A percentile compares a stretch with the other conserved stretches of the same genome.
These are phyloP conservation scores for Sporothrix brunneoviolacea DNA, from an alignment of 2,329 filamentous ascomycete genomes.

Conservation along the genomic window DNA sequence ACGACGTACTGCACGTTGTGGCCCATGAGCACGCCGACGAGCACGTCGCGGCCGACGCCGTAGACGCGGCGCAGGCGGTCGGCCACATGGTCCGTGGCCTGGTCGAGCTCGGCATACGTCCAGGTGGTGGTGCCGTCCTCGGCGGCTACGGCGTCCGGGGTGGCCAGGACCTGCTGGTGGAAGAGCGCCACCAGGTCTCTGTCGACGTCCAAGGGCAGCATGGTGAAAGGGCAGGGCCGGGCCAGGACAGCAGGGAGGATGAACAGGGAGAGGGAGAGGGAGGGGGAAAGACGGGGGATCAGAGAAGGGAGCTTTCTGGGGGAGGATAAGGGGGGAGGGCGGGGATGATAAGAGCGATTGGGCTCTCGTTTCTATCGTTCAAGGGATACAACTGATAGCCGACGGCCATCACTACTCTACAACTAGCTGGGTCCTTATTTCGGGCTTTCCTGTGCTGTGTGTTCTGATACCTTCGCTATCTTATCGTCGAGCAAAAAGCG, in stretches of 20 bases:
- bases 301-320: neutral
- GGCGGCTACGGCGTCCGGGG: conserved; percentile 62
- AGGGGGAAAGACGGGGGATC: neutral
- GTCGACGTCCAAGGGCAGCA: conserved; percentile 51
- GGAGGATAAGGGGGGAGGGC: conserved; percentile 1
- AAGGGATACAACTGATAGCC: too few species aligned
- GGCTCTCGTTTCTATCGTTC: too few species aligned
- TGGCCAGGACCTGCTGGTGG: conserved; percentile 57
- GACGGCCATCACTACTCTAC: too few species aligned
- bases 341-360: too few species aligned
- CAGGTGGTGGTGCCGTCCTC: conserved; percentile 62
- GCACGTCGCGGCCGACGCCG: conserved; percentile 64
- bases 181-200: conserved; percentile 72
- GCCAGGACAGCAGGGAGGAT: too few species aligned
- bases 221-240: too few species aligned
- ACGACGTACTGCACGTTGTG: conserved; percentile 73
- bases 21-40: conserved; percentile 69
- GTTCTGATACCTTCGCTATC: too few species aligned
- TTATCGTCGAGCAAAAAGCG: too few species aligned
- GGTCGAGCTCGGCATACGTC: conserved; percentile 67
- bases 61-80: conserved; percentile 52
- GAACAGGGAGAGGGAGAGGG: neutral
- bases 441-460: too few species aligned
- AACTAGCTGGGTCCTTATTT: too few species aligned
- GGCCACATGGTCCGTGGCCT: conserved; percentile 58